Conservation (phyloP, 495 filamentous ascomycete genomes). For the Parathielavia hyrcaniae region DNA sequence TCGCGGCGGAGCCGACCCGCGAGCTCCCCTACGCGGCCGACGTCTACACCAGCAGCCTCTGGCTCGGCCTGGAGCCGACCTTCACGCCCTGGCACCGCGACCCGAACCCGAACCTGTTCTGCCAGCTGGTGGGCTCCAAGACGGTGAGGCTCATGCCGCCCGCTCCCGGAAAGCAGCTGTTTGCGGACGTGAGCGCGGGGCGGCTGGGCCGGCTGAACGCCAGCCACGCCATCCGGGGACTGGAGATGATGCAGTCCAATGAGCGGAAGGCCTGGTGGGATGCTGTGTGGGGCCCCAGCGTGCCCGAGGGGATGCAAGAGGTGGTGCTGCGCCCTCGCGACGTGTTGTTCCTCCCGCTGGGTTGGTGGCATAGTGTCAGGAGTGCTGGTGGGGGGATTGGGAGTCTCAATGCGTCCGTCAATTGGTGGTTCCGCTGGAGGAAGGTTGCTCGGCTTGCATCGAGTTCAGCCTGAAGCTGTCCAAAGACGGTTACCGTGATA, state of each 20-base stretch:
- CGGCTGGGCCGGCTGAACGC: constrained; percentile 38
- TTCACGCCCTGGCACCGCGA: constrained; percentile 87
- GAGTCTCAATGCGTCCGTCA: constrained; percentile 51
- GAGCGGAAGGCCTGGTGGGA: constrained; percentile 61
- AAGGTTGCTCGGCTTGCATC: not conserved
- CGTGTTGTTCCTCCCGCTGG: constrained; percentile 78
- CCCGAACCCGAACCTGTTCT: constrained; percentile 90
- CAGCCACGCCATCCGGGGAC: constrained; percentile 58
- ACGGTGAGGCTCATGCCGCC: constrained; percentile 64
- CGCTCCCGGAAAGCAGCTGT: constrained; percentile 52
- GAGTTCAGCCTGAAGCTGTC: too few species aligned
- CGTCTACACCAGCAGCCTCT: constrained; percentile 77
- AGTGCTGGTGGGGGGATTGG: constrained; percentile 41
- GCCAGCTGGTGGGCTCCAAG: constrained; percentile 73
- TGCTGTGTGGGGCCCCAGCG: constrained; percentile 58
- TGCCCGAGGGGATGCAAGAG: constrained; percentile 34
- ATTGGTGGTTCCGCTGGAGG: constrained; percentile 78
- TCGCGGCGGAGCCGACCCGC: constrained; percentile 35
- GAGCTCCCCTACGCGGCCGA: constrained; percentile 44
- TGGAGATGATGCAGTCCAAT: constrained; percentile 87
- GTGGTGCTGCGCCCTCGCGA: constrained; percentile 59
- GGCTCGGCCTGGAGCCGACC: constrained; percentile 80
- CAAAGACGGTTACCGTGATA: too few species aligned
- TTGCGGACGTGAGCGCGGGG: constrained; percentile 47
- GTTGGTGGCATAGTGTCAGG: constrained; percentile 95